Base-by-base conservation (phyloP, 1,284 basidiomycete genomes). In the Cryptococcus maquisensis region DNA sequence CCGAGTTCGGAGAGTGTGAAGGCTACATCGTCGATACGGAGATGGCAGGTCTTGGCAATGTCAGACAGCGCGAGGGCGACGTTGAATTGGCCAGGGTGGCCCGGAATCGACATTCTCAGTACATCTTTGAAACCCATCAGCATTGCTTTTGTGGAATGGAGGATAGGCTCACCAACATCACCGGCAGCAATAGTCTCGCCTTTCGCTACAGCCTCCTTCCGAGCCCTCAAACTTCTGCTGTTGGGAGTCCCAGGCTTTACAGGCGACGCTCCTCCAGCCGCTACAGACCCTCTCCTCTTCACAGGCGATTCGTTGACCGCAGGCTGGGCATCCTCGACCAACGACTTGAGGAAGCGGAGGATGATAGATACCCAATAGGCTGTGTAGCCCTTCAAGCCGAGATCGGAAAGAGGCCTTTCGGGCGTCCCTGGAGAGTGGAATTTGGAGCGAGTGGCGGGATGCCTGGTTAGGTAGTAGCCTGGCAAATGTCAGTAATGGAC, bases 391-490 rank as follows among this genome's bases (percentile, higher is more conserved):
- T 88, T 84, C 15, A 94, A 79, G 3, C 96, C 95, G 12, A 98
- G 83, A 62, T 94, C 92, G 0, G 93, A 97, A 1, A 98, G 79
- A 0, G 95, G 95, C 5, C 95, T 84, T 78, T 98, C 95, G 0
- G 96, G 95, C 3, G 93, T 95, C 7, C 95, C 95, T 2, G 89
- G 79, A 61, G 85, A 86, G 1, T 84, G 83, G n/a, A 81, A 80
- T 43, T 83, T 38, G 7, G 64, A 49, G 1, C 68, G 62, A 2
- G 70, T 72, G 6, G 61, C 50, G 0, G 69, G 67, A 42, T 71
- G 82, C 44, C 86, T 82, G 4, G 91, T 96, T 6, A 98, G 79
- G 67, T 94, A 90, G 71, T 98, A 98, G 71, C 90, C 91, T 91
- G 53, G 64, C 42, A 42, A 18, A 26, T 15, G 20, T 26, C 20